Conservation (phyloP, 768 basidiomycete genomes). For the Amanita rubescens region DNA sequence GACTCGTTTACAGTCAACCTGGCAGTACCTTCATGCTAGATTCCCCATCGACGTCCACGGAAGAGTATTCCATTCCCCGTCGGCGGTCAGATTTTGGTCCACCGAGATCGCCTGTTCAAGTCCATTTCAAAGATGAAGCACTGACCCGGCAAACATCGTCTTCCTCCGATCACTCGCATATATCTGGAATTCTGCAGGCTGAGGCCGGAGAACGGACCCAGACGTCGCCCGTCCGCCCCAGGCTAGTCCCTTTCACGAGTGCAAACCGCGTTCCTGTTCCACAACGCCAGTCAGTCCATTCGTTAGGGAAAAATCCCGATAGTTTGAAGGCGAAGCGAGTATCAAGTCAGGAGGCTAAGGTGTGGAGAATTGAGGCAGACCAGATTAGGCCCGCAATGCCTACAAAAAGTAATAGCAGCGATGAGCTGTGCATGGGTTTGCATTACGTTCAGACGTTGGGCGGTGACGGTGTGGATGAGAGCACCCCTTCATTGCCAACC, state of each 20-base stretch:
- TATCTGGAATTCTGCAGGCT: constrained; percentile 16
- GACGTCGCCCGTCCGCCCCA: constrained; percentile 39
- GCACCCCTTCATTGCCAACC: constrained; percentile 26
- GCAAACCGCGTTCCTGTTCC: constrained; percentile 61
- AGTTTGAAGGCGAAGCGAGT: constrained; percentile 36
- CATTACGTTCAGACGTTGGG: constrained; percentile 68
- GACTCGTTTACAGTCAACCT: constrained; percentile 25
- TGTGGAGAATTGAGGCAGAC: constrained; percentile 27
- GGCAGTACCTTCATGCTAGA: constrained; percentile 44
- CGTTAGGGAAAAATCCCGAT: constrained; percentile 17
- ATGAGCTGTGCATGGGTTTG: constrained; percentile 63
- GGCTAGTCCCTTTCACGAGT: constrained; percentile 66
- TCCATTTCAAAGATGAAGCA: constrained; percentile 30
- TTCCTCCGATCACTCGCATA: constrained; percentile 27
- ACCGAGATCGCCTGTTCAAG: constrained; percentile 41
- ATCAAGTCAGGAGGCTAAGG: constrained; percentile 59
- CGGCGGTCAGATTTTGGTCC: constrained; percentile 63
- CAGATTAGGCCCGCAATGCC: constrained; percentile 21
- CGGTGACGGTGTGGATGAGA: constrained; percentile 31
- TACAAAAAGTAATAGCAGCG: constrained; percentile 37
- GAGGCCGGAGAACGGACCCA: background rate
- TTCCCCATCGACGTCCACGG: constrained; percentile 63
- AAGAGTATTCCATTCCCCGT: constrained; percentile 56
- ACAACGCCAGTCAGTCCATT: constrained; percentile 30
- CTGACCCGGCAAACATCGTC: constrained; percentile 28